These are phyloP conservation scores for Aspergillus nomiae DNA, from an alignment of 2,329 filamentous ascomycete species.

Conservation along the genomic window DNA sequence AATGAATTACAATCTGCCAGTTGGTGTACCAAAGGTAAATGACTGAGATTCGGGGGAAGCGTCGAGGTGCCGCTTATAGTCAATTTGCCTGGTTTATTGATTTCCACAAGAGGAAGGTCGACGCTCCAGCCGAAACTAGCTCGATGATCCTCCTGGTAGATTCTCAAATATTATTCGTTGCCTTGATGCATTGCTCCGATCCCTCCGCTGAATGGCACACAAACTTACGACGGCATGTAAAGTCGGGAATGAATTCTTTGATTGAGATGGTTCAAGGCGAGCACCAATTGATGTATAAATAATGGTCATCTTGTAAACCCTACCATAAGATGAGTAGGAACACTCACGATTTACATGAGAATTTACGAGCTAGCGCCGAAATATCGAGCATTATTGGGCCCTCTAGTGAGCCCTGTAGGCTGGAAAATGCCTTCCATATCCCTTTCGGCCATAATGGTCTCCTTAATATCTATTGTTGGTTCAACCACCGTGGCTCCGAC, in stretches of 20 bases:
- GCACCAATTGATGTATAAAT: too few species aligned
- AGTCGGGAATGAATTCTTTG: background rate
- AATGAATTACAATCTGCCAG: too few species aligned
- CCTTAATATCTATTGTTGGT: background rate
- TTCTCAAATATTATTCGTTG: background rate
- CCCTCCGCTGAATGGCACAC: background rate
- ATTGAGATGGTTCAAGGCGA: too few species aligned
- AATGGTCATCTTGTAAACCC: too few species aligned
- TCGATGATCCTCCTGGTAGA: background rate
- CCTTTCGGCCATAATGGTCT: too few species aligned
- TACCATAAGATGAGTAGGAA: too few species aligned
- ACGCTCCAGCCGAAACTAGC: background rate
- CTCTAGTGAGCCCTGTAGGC: too few species aligned
- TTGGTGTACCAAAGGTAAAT: too few species aligned
- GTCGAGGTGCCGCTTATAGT: background rate
- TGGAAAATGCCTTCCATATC: too few species aligned
- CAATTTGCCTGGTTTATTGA: fast-evolving
- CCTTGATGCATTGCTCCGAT: background rate
- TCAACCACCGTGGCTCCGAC: background rate
- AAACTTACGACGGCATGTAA: background rate
- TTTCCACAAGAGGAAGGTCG: background rate
- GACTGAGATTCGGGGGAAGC: background rate
- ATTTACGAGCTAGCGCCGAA: too few species aligned
- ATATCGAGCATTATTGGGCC: too few species aligned
- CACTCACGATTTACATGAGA: too few species aligned